Percentiles rank a stretch among this genome's conserved stretches.
Conservation (phyloP, 1,284 basidiomycete genomes). For the Sphagnurus paluster region DNA sequence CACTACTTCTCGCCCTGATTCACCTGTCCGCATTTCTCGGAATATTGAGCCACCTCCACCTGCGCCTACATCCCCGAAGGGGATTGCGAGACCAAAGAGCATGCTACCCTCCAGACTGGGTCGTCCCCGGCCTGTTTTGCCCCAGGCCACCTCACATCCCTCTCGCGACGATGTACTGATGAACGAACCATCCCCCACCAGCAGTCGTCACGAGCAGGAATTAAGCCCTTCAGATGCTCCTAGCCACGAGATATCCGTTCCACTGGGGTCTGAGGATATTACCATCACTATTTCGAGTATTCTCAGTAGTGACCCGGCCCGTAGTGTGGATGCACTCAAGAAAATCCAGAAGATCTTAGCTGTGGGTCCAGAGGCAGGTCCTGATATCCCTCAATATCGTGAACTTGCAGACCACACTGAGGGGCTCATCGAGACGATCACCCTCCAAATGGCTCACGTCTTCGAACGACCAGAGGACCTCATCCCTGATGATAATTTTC, state of each 20-base stretch:
- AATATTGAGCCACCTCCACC: slow-evolving; percentile 30
- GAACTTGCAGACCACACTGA: slow-evolving; percentile 84
- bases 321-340: slow-evolving; percentile 94
- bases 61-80: slow-evolving; percentile 46
- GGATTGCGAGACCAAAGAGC: slow-evolving; percentile 55
- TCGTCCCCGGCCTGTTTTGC: slow-evolving; percentile 43
- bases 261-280: slow-evolving; percentile 57
- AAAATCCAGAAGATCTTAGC: slow-evolving; percentile 83
- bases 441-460: slow-evolving; percentile 85
- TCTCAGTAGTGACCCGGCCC: slow-evolving; percentile 79
- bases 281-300: slow-evolving; percentile 81
- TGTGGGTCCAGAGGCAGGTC: slow-evolving; percentile 71
- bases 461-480: slow-evolving; percentile 82
- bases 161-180: slow-evolving; percentile 27
- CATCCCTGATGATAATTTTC: slow-evolving; percentile 74
- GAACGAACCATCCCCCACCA: slow-evolving; percentile 16
- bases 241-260: slow-evolving; percentile 18
- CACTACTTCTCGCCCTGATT: slow-evolving; percentile 42
- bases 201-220: slow-evolving; percentile 15
- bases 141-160: slow-evolving; percentile 17
- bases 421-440: slow-evolving; percentile 86
- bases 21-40: slow-evolving; percentile 46
- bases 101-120: slow-evolving; percentile 71
- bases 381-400: slow-evolving; percentile 64
- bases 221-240: slow-evolving; percentile 9